Percentiles rank a stretch among this genome's conserved stretches.
These are phyloP conservation scores for Antrodiella citrinella DNA, from an alignment of 768 basidiomycete genomes.

Conservation along the genomic window DNA sequence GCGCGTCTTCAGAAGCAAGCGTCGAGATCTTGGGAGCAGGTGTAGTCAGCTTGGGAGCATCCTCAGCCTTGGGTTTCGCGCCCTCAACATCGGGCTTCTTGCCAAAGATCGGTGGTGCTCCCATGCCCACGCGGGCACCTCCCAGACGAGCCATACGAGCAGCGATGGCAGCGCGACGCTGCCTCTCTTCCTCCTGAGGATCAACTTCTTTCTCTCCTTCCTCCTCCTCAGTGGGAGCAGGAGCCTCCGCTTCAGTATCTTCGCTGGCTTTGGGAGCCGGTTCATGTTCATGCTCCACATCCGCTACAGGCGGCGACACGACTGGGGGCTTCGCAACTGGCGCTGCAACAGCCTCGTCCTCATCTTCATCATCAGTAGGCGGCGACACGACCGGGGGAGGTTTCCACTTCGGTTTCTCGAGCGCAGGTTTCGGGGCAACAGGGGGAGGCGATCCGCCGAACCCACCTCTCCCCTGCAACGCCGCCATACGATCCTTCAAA, in stretches of 20 bases:
- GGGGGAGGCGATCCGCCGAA: constrained; percentile 44
- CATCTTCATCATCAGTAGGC: constrained; percentile 33
- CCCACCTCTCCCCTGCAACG: constrained; percentile 75
- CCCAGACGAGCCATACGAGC: constrained; percentile 92
- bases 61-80: constrained; percentile 20
- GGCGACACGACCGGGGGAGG: constrained; percentile 47
- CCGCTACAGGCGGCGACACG: constrained; percentile 4
- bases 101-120: constrained; percentile 56
- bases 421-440: constrained; percentile 45
- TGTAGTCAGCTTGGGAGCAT: neutral
- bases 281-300: neutral
- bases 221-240: constrained; percentile 12
- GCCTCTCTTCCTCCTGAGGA: constrained; percentile 65
- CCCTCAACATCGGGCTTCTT: constrained; percentile 34
- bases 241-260: constrained; percentile 2
- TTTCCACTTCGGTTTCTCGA: constrained; percentile 82
- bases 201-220: constrained; percentile 28
- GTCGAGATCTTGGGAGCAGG: no score
- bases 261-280: constrained; percentile 4
- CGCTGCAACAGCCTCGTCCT: constrained; percentile 19
- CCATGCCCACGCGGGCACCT: constrained; percentile 77
- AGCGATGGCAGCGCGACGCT: constrained; percentile 79
- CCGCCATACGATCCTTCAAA: constrained; percentile 92
- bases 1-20: neutral
- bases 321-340: constrained; percentile 5